Base-by-base conservation (phyloP, 495 filamentous ascomycete species). In the Podospora sp. region DNA sequence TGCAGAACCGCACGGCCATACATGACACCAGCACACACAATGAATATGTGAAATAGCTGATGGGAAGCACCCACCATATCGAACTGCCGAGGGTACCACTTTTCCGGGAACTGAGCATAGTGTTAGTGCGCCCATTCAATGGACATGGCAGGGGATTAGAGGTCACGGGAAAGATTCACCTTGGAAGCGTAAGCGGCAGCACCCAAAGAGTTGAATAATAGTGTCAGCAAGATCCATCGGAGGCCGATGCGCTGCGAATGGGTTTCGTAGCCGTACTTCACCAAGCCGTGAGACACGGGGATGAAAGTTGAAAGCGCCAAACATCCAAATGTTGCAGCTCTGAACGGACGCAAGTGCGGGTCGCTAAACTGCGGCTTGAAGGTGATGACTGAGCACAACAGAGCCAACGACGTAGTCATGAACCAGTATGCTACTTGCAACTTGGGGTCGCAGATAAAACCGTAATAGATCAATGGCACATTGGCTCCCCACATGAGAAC, bases 401-500 rank as follows among this genome's bases (percentile, higher is more conserved):
- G 36, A 18, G 78, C 76, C 1, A 81, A 66, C 6, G 65, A 3
- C 18, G 77, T 71, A 18, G 80, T 79, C 6, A 77, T 61, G 46
- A 49, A 25, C 75, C 77, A 82, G 73, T 86, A 85, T 0, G 65
- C 4, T 4, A 65, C 62, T 33, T 79, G 80, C 1, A 81, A 65
- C 14, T 18, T n/a, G 0, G 70, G 67, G 33, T 78, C 66, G 66
- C 80, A 82, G 50, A 76, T 74, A 69, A 87, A 84, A 59, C 77
- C 78, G 69, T 85, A 87, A 69, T 85, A 84, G 9, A 85, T 78
- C 8, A 80, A 79, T 11, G 85, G 82, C 16, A 86, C 72, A 62
- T 79, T 81, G 20, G 84, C 79, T 18, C 79, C 76, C 81, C 82
- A 86, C 80, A 86, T 87, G 11, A 87, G 72, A 9, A 84, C 62